Percentiles rank a stretch among this genome's conserved stretches.
Conservation (phyloP, 2,329 filamentous ascomycete species). For the Sphaerulina vaccinii region DNA sequence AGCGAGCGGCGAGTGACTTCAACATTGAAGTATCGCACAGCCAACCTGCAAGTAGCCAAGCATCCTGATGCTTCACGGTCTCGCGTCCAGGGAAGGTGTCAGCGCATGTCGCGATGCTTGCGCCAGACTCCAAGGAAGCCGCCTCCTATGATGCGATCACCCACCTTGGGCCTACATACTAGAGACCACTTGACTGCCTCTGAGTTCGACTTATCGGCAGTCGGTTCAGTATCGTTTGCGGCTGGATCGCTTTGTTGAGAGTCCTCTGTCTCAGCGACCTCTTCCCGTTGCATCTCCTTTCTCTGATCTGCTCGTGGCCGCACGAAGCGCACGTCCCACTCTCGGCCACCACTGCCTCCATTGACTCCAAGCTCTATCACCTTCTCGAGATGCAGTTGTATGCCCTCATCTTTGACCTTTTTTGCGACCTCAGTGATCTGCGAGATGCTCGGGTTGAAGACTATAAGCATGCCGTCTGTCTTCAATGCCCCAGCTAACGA, state of each 20-base stretch:
- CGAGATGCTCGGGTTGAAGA: slow-evolving; percentile 76
- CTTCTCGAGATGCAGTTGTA: slow-evolving; percentile 59
- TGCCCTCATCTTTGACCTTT: slow-evolving; percentile 51
- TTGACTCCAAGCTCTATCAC: slow-evolving; percentile 58
- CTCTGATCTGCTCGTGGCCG: slow-evolving; percentile 38
- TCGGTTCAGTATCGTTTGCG: not conserved
- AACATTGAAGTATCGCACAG: too few species aligned
- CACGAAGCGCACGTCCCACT: slow-evolving; percentile 63
- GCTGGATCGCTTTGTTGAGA: not conserved
- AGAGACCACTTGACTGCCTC: slow-evolving; percentile 22
- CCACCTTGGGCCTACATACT: slow-evolving; percentile 43
- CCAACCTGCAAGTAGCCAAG: too few species aligned
- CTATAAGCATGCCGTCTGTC: slow-evolving; percentile 62
- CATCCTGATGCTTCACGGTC: not conserved
- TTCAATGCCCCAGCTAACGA: slow-evolving; percentile 59
- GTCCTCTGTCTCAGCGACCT: not conserved
- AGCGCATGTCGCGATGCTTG: slow-evolving; percentile 33
- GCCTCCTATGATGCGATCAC: slow-evolving; percentile 39
- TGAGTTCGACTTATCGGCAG: not conserved
- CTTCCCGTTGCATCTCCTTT: slow-evolving; percentile 1
- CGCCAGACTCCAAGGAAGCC: slow-evolving; percentile 41
- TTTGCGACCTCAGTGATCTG: slow-evolving; percentile 68
- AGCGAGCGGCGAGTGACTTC: too few species aligned
- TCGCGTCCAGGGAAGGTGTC: not conserved
- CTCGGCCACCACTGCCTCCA: slow-evolving; percentile 54